A percentile compares a stretch with the other conserved stretches of the same genome.
Conservation (phyloP, 345 rosid genomes). For the Sapria himalayana region DNA sequence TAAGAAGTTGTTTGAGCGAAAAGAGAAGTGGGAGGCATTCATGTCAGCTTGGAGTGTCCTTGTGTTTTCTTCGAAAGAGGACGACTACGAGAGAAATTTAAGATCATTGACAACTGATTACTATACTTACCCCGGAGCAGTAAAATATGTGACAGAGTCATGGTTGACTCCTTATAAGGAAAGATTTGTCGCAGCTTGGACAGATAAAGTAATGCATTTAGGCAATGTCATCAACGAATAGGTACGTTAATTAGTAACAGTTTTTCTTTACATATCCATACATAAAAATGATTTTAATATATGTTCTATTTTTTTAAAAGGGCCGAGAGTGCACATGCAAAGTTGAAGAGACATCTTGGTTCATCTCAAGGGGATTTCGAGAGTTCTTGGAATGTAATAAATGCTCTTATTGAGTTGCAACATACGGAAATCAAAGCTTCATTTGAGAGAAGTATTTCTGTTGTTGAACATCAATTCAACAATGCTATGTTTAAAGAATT, state of each 20-base stretch:
- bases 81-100: conserved; percentile 5
- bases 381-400: conserved; percentile 3
- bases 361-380: conserved; percentile 5
- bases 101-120: conserved; percentile 6
- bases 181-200: conserved; percentile 9
- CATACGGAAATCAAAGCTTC: conserved; percentile 7
- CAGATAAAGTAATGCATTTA: conserved; percentile 7
- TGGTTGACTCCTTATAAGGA: conserved; percentile 7
- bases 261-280: no score
- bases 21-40: conserved; percentile 7
- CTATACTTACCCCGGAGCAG: conserved; percentile 4
- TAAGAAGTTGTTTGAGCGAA: conserved; percentile 7
- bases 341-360: conserved; percentile 7
- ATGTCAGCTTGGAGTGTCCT: conserved; percentile 5
- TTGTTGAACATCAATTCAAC: conserved; percentile 7
- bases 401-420: conserved; percentile 6
- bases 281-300: no score
- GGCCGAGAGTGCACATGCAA: conserved; percentile 7
- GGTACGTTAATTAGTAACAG: no score
- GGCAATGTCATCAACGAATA: conserved; percentile 7
- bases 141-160: conserved; percentile 5
- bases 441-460: conserved; percentile 6
- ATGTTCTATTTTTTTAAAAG: no score
- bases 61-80: conserved; percentile 5
- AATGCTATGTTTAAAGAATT: conserved; percentile 5